Percentiles rank a stretch among this genome's conserved stretches.
phyloP scores from a whole-genome alignment of 169 alveolate genomes.

The Eimeria falciformis region DNA sequence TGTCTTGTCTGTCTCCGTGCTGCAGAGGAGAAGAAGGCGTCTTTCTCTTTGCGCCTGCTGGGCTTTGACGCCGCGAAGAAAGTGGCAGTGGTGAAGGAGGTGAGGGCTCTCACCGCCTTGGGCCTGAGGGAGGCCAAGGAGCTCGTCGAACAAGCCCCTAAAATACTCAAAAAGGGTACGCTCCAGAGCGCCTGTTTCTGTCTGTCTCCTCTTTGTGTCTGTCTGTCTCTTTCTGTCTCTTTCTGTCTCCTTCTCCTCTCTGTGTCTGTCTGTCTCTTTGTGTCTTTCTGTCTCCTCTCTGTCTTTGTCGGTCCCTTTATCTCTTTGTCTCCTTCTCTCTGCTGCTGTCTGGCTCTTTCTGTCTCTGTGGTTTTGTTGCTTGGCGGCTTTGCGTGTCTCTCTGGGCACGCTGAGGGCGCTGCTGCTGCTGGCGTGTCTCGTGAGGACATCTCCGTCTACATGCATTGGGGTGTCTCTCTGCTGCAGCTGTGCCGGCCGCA shows the following conservation, averaged over 20 bases:
- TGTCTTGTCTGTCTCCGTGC: neutral
- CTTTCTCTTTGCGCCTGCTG: slow-evolving; percentile 81
- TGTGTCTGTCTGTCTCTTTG: neutral
- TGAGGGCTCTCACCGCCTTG: slow-evolving; percentile 86
- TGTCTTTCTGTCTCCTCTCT: neutral
- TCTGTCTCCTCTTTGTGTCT: neutral
- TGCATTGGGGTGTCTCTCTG: neutral
- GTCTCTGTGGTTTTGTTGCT: neutral
- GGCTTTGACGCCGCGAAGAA: slow-evolving; percentile 86
- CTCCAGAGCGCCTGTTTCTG: neutral
- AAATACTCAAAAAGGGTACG: slow-evolving; percentile 81
- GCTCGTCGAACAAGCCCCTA: slow-evolving; percentile 88
- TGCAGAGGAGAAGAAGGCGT: slow-evolving; percentile 79
- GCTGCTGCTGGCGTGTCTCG: neutral
- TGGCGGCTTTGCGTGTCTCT: no score
- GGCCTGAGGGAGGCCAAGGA: slow-evolving; percentile 89
- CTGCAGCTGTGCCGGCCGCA: slow-evolving; percentile 83
- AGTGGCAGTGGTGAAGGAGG: slow-evolving; percentile 88
- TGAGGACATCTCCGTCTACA: neutral
- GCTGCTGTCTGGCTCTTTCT: neutral
- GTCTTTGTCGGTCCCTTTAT: neutral
- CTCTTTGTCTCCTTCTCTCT: neutral
- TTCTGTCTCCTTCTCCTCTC: neutral
- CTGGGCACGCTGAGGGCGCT: neutral
- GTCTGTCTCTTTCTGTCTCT: neutral